phyloP scores from a whole-genome alignment of 1,284 basidiomycete genomes.

The Fistulina hepatica region DNA sequence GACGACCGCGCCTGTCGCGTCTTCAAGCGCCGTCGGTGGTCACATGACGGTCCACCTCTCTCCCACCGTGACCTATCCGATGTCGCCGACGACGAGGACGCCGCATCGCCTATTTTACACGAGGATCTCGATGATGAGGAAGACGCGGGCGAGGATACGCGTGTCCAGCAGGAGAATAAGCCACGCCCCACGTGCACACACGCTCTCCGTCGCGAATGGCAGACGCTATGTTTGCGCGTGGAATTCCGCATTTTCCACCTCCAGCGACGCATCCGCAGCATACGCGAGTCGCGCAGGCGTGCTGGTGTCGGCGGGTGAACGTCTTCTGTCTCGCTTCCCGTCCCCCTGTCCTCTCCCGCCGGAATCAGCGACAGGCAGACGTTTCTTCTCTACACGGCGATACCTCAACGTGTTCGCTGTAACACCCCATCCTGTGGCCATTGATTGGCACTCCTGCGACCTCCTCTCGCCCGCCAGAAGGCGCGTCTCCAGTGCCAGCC shows the following conservation, averaged over 20 bases:
- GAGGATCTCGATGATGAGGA: conserved; percentile 5
- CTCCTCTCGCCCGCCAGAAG: too few relatives aligned
- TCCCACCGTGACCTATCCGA: background rate
- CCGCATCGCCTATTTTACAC: conserved; percentile 2
- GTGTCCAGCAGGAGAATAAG: background rate
- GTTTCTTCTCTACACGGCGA: background rate
- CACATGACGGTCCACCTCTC: background rate
- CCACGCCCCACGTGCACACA: conserved; percentile 1
- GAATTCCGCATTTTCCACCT: background rate
- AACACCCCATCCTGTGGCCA: too few relatives aligned
- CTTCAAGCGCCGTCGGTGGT: background rate
- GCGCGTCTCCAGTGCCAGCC: too few relatives aligned
- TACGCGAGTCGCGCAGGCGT: too few relatives aligned
- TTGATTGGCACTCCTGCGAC: too few relatives aligned
- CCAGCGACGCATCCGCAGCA: too few relatives aligned
- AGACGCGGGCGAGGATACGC: conserved; percentile 2
- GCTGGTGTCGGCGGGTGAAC: too few relatives aligned
- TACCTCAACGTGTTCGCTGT: background rate
- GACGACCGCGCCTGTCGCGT: too few relatives aligned
- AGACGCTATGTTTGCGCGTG: background rate
- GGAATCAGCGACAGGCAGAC: background rate
- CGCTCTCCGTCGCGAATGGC: background rate
- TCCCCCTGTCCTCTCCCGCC: too few relatives aligned
- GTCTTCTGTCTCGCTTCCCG: background rate
- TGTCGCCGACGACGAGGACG: background rate